Conservation (phyloP, 2,329 filamentous ascomycete species). For the Cryphonectria nitschkei region DNA sequence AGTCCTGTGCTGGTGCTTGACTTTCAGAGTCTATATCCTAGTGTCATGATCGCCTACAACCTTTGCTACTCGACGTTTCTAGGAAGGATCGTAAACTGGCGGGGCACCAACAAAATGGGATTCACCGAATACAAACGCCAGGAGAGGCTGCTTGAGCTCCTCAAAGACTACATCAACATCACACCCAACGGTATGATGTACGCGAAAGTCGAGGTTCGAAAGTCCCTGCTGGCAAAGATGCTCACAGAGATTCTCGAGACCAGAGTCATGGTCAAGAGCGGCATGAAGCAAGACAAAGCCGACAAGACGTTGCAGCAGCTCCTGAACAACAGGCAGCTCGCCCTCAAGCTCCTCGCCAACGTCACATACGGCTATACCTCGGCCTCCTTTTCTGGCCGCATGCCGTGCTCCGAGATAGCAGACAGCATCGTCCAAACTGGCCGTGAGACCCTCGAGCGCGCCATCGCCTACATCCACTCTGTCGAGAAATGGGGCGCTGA, state of each 20-base stretch:
- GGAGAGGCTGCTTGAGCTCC: conserved; percentile 71
- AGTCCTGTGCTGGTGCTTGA: conserved; percentile 90
- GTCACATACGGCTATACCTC: conserved; percentile 99
- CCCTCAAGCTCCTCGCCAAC: conserved; percentile 95
- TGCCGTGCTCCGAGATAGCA: conserved; percentile 97
- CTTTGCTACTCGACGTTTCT: conserved; percentile 98
- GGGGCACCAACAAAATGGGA: conserved; percentile 92
- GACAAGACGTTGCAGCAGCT: conserved; percentile 84
- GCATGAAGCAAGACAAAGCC: conserved; percentile 92
- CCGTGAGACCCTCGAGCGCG: conserved; percentile 90
- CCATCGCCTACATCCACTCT: conserved; percentile 90
- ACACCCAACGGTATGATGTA: conserved; percentile 98
- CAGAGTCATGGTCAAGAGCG: conserved; percentile 94
- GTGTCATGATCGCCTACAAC: conserved; percentile 99
- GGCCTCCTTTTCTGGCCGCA: conserved; percentile 92
- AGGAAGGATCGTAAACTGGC: conserved; percentile 83
- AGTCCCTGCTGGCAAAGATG: conserved; percentile 94
- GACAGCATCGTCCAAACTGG: conserved; percentile 98
- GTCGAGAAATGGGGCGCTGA: conserved; percentile 88
- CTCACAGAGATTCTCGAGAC: conserved; percentile 94
- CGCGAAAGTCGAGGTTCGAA: conserved; percentile 80
- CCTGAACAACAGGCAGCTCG: conserved; percentile 90
- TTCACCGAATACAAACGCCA: conserved; percentile 86
- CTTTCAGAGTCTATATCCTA: conserved; percentile 95
- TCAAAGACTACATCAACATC: conserved; percentile 87